phyloP scores from a whole-genome alignment of 148 eudicot genomes.

The Rhododendron williamsianum region DNA sequence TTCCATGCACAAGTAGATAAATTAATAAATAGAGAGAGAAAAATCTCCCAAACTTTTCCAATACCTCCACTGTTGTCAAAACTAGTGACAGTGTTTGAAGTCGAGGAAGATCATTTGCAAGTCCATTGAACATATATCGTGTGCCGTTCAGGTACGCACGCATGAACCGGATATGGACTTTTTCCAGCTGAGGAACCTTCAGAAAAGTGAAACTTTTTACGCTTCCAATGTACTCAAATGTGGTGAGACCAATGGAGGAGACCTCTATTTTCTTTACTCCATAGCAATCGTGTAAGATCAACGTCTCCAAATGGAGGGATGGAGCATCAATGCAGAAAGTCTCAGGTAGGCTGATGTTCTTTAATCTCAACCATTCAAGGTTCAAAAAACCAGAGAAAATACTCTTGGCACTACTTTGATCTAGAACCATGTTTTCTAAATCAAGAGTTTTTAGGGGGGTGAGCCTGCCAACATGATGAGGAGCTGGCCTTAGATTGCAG shows the following conservation, averaged over 20 bases:
- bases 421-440: neutral
- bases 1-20: neutral
- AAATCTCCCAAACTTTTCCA: neutral
- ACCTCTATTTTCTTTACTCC: slow-evolving; percentile 11
- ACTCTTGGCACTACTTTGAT: slow-evolving; percentile 3
- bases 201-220: slow-evolving; percentile 8
- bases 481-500: slow-evolving; percentile 12
- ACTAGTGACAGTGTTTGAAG: slow-evolving; percentile 8
- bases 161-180: slow-evolving; percentile 5
- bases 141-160: neutral
- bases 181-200: slow-evolving; percentile 13
- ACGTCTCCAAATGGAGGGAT: slow-evolving; percentile 7
- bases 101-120: slow-evolving; percentile 11
- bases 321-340: slow-evolving; percentile 6
- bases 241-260: slow-evolving; percentile 8
- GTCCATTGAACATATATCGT: neutral
- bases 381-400: slow-evolving; percentile 10
- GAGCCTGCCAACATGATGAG: slow-evolving; percentile 3
- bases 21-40: neutral
- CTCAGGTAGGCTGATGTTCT: slow-evolving; percentile 1
- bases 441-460: slow-evolving; percentile 5
- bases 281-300: slow-evolving; percentile 1
- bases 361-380: slow-evolving; percentile 18
- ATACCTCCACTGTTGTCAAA: neutral
- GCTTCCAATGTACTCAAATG: slow-evolving; percentile 7